These are phyloP conservation scores for bread wheat (Triticum aestivum) DNA, from an alignment of 176 grass and related monocot genomes.

Conservation along the genomic window DNA sequence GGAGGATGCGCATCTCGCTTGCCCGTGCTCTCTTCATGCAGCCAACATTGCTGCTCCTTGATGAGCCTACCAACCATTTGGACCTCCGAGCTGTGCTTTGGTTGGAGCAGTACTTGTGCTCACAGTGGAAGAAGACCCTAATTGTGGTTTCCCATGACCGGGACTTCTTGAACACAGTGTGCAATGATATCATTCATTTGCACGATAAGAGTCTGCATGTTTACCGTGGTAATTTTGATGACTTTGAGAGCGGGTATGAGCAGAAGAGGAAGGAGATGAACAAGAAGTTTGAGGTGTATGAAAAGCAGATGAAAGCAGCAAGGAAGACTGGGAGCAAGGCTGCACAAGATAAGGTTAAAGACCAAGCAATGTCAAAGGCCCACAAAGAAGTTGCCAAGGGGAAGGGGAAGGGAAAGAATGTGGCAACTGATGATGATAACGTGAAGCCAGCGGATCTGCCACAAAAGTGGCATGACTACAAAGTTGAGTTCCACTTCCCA, in stretches of 20 bases:
- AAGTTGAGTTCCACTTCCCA: constrained; percentile 93
- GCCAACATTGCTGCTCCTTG: constrained; percentile 80
- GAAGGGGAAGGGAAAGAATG: constrained; percentile 76
- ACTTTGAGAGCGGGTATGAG: constrained; percentile 92
- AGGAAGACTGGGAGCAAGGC: constrained; percentile 90
- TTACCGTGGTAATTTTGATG: constrained; percentile 92
- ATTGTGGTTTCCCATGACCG: constrained; percentile 91
- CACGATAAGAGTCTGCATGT: constrained; percentile 78
- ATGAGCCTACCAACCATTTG: constrained; percentile 94
- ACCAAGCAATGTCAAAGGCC: constrained; percentile 68
- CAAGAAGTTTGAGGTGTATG: constrained; percentile 75
- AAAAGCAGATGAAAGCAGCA: constrained; percentile 87
- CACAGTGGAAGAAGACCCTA: constrained; percentile 91
- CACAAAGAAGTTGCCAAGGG: constrained; percentile 78
- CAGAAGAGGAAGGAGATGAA: constrained; percentile 96
- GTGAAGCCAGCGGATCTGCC: constrained; percentile 57
- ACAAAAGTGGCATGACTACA: constrained; percentile 92
- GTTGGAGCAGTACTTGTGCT: constrained; percentile 91
- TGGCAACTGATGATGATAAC: constrained; percentile 56
- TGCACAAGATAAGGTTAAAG: constrained; percentile 87
- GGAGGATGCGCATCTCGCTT: constrained; percentile 97
- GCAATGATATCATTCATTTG: constrained; percentile 88
- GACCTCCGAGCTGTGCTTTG: constrained; percentile 95
- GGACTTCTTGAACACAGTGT: constrained; percentile 91
- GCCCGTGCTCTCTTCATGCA: constrained; percentile 98